These are phyloP conservation scores for Suillus bovinus DNA, from an alignment of 768 basidiomycete species.

Conservation along the genomic window DNA sequence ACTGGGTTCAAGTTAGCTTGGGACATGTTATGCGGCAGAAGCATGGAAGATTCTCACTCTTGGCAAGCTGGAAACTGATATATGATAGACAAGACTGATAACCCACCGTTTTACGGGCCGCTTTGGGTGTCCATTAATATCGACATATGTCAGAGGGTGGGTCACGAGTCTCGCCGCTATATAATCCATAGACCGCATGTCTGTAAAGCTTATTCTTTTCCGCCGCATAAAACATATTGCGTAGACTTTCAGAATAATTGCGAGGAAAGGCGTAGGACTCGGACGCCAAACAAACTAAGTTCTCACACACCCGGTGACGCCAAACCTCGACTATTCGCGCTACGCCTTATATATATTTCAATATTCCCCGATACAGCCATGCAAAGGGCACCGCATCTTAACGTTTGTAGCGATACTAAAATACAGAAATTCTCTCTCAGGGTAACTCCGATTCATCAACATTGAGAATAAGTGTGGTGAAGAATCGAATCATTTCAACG, in stretches of 20 bases:
- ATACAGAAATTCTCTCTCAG: slow-evolving; percentile 1
- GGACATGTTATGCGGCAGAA: not conserved
- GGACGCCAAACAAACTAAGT: too few species aligned
- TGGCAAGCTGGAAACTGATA: not conserved
- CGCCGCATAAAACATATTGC: not conserved
- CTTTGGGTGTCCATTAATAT: not conserved
- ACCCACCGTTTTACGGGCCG: not conserved
- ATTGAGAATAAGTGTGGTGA: slow-evolving; percentile 65
- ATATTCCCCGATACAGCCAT: too few species aligned
- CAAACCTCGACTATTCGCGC: too few species aligned
- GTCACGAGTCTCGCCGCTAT: too few species aligned
- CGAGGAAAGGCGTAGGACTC: too few species aligned
- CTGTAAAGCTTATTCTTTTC: not conserved
- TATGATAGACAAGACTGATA: too few species aligned
- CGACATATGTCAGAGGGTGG: not conserved
- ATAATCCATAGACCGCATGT: not conserved
- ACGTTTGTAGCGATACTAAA: too few species aligned
- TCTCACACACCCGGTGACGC: too few species aligned
- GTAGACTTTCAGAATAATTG: too few species aligned
- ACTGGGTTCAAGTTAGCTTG: not conserved
- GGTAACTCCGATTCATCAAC: slow-evolving; percentile 50
- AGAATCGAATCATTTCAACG: slow-evolving; percentile 69
- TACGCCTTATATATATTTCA: too few species aligned
- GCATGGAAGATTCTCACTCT: not conserved
- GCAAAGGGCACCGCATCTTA: too few species aligned